Percentiles rank a stretch among this genome's conserved stretches.
Conservation (phyloP, 108 stramenopile genomes). For the Cyclotella baltica region DNA sequence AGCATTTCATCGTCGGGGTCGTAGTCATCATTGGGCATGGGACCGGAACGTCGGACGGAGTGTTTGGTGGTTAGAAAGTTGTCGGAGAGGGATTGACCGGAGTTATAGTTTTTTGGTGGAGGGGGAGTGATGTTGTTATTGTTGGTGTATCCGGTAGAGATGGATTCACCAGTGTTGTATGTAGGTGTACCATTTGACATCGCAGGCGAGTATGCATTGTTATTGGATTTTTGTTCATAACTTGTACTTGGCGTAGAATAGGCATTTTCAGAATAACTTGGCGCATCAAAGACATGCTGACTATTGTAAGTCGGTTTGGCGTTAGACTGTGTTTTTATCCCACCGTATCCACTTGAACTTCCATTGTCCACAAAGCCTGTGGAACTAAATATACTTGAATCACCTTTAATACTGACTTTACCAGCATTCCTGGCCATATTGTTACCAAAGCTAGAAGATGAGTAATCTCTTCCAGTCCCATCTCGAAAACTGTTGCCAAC, state of each 20-base stretch:
- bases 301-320: neutral
- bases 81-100: neutral
- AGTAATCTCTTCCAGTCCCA: slow-evolving; percentile 17
- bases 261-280: too few species aligned
- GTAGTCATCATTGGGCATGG: neutral
- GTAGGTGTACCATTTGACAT: neutral
- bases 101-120: neutral
- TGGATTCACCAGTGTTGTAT: neutral
- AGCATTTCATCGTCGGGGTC: neutral
- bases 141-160: neutral
- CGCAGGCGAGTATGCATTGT: neutral
- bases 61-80: neutral
- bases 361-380: slow-evolving; percentile 21
- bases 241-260: too few species aligned
- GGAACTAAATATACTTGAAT: slow-evolving; percentile 33
- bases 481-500: neutral
- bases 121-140: neutral
- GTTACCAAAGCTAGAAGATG: neutral
- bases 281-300: neutral
- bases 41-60: neutral
- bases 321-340: neutral
- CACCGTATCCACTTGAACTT: neutral
- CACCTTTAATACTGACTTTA: slow-evolving; percentile 26
- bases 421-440: neutral
- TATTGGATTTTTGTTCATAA: too few species aligned